Base-by-base conservation (phyloP, 1,139 yeast genomes). In the Candida buenavistaensis region DNA sequence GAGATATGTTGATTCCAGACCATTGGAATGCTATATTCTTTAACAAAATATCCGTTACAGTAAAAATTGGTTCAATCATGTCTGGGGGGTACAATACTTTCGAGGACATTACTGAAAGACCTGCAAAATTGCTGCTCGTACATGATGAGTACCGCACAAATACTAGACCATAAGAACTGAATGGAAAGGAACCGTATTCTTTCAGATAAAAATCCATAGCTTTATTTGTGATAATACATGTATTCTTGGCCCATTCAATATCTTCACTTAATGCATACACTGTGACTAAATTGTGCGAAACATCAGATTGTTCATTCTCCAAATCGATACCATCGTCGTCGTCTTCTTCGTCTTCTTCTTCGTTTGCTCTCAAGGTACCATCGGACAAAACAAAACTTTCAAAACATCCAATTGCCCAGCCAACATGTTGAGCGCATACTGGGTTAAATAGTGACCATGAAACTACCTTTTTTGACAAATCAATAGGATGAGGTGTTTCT, bases 401-500 rank as follows among this genome's bases (percentile, higher is more conserved):
- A 57, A 92, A 94, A 4, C 96, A 82, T 0, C 98, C 99, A 2
- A 88, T 75, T 0, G 96, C 90, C 82, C 96, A 92, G 0, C 97
- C 97, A n/a, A 94, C 72, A 57, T 90, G 97, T 47, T 90, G 97
- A 0, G 98, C 89, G 32, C 95, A 82, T 0, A 89, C 85, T 0
- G 98, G 96, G 37, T 83, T 85, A 52, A 81, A 82, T 15, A 92
- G 72, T 24, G 87, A 86, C 71, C 90, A 90, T 5, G 84, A 72
- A 2, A 84, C 85, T 0, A 82, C 73, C 47, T 88, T 92, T 52
- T 87, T 87, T 2, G 82, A 72, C 30, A 77, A 57, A 54, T 89
- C 95, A 3, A 62, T 57, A 1, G 72, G 71, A 42, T 70, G 76
- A 0, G 75, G 75, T 1, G 68, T 58, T 49, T 70, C 77, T 36